A percentile compares a stretch with the other conserved stretches of the same genome.
Conservation (phyloP, 108 stramenopile species). For the Nitzschia palea region DNA sequence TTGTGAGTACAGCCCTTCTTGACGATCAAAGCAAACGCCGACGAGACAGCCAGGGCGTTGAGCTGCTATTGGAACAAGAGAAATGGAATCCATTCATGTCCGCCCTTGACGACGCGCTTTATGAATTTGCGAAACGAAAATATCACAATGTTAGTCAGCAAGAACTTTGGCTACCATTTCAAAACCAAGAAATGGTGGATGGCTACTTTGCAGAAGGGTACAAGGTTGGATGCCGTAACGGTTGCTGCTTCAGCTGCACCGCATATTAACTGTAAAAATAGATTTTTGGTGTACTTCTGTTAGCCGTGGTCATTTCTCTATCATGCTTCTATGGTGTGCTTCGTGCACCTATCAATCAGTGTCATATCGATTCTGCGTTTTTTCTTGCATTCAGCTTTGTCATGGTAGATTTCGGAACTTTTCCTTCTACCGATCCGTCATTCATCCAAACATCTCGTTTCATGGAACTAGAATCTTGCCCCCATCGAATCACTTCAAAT, state of each 20-base stretch:
- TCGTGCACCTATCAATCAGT: background rate
- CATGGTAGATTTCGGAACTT: constrained; percentile 49
- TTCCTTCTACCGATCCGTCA: constrained; percentile 73
- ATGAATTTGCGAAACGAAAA: constrained; percentile 37
- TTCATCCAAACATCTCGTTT: constrained; percentile 82
- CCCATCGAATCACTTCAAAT: constrained; percentile 74
- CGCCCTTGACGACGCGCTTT: constrained; percentile 37
- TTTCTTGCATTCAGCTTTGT: constrained; percentile 30
- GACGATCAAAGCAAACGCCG: background rate
- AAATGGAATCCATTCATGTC: constrained; percentile 37
- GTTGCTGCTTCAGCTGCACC: constrained; percentile 32
- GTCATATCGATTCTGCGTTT: background rate
- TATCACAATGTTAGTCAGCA: background rate
- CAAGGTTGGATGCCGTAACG: constrained; percentile 9
- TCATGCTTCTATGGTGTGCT: background rate
- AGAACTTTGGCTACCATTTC: background rate
- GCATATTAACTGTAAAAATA: constrained; percentile 5
- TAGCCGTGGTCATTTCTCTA: constrained; percentile 6
- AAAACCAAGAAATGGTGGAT: constrained; percentile 30
- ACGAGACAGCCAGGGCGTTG: background rate
- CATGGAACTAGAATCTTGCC: constrained; percentile 30
- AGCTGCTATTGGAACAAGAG: background rate
- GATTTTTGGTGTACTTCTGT: no score
- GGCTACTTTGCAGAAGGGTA: constrained; percentile 31
- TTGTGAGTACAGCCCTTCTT: background rate